phyloP scores from a whole-genome alignment of 129 eudicot genomes.

The Escallonia rubra region DNA sequence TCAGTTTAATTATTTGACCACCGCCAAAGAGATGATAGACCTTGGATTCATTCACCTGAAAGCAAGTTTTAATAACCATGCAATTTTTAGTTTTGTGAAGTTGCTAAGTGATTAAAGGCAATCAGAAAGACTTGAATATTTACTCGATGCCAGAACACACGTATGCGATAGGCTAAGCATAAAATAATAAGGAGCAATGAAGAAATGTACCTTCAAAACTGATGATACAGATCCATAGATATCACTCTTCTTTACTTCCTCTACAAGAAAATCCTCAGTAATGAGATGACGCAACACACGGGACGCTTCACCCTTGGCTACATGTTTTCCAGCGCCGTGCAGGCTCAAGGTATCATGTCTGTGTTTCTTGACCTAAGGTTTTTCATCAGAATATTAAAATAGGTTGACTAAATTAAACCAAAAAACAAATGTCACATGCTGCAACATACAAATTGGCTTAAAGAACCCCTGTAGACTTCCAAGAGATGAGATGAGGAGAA shows the following conservation, averaged over 20 bases:
- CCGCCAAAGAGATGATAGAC: slow-evolving; percentile 47
- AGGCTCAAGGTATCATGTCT: slow-evolving; percentile 65
- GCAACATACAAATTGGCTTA: slow-evolving; percentile 74
- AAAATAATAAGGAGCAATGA: not conserved
- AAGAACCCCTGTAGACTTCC: slow-evolving; percentile 95
- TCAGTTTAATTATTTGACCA: slow-evolving; percentile 53
- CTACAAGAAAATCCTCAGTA: slow-evolving; percentile 71
- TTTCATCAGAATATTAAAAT: not conserved
- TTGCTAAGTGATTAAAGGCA: too few relatives aligned
- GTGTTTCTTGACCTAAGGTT: slow-evolving; percentile 76
- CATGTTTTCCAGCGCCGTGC: slow-evolving; percentile 89
- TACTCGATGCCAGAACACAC: too few relatives aligned
- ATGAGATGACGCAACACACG: slow-evolving; percentile 90
- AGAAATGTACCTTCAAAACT: slow-evolving; percentile 48
- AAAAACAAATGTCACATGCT: not conserved
- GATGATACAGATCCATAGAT: slow-evolving; percentile 83
- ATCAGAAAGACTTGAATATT: too few relatives aligned
- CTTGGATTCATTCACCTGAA: slow-evolving; percentile 75
- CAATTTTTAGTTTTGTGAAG: not conserved
- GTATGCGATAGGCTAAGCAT: not conserved
- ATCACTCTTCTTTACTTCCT: slow-evolving; percentile 92
- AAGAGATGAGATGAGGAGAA: slow-evolving; percentile 79
- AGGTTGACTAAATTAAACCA: slow-evolving; percentile 1
- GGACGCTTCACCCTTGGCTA: slow-evolving; percentile 86
- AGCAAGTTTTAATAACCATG: not conserved